A percentile compares a stretch with the other conserved stretches of the same genome.
Conservation (phyloP, 2,329 filamentous ascomycete species). For the Microdochium trichocladiopsis region DNA sequence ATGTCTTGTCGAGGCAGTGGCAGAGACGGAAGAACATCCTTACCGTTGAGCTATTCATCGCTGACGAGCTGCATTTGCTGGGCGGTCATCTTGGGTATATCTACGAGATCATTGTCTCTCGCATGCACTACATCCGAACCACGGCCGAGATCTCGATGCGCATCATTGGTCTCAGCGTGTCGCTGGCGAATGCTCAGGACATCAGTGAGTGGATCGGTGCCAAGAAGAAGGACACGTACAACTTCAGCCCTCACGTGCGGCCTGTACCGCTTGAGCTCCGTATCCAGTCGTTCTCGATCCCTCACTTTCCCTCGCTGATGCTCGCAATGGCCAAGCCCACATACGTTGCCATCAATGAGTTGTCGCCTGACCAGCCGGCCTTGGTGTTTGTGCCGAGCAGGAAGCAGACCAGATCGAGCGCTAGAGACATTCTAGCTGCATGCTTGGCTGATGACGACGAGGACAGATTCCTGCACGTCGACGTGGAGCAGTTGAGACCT, state of each 20-base stretch:
- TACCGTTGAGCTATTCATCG: constrained; percentile 82
- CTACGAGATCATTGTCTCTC: constrained; percentile 95
- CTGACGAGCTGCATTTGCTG: constrained; percentile 90
- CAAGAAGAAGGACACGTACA: constrained; percentile 96
- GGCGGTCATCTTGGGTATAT: constrained; percentile 81
- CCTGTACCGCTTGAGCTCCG: constrained; percentile 88
- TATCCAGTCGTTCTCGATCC: constrained; percentile 90
- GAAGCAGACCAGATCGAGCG: constrained; percentile 85
- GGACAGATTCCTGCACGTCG: constrained; percentile 84
- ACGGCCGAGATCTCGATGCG: constrained; percentile 80
- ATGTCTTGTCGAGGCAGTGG: constrained; percentile 92
- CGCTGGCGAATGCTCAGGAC: constrained; percentile 86
- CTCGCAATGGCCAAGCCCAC: constrained; percentile 95
- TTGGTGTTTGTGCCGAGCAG: constrained; percentile 88
- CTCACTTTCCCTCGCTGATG: constrained; percentile 97
- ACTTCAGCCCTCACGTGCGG: constrained; percentile 90
- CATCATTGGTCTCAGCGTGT: constrained; percentile 85
- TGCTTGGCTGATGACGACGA: constrained; percentile 86
- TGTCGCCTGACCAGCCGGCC: constrained; percentile 82
- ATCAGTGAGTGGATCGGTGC: constrained; percentile 97
- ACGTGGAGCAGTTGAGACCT: constrained; percentile 73
- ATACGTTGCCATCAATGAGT: constrained; percentile 80
- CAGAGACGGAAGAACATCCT: constrained; percentile 94
- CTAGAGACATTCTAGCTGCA: constrained; percentile 79
- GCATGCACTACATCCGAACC: constrained; percentile 92